phyloP scores from a whole-genome alignment of 2,329 filamentous ascomycete species.

The Akanthomyces lecanii region DNA sequence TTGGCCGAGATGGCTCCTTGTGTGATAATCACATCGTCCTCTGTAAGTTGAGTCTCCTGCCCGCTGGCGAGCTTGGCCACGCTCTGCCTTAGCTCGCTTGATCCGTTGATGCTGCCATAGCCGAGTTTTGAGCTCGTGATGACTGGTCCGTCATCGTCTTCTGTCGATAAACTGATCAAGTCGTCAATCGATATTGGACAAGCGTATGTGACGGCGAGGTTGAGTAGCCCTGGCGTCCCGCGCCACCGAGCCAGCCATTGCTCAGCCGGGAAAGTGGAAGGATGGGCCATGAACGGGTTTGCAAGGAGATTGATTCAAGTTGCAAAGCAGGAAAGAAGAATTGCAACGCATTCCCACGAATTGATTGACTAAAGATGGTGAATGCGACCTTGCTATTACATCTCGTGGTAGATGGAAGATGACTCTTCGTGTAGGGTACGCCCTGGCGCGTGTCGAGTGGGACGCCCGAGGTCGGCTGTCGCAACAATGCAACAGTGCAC shows the following conservation, averaged over 20 bases:
- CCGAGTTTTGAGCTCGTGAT: constrained; percentile 55
- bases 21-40: constrained; percentile 68
- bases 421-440: constrained; percentile 13
- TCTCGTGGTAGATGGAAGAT: neutral
- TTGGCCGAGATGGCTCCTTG: constrained; percentile 83
- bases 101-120: constrained; percentile 71
- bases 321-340: neutral
- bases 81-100: constrained; percentile 56
- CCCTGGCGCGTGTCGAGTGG: neutral
- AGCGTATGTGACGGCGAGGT: constrained; percentile 77
- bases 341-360: neutral
- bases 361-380: neutral
- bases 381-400: neutral
- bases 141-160: constrained; percentile 43
- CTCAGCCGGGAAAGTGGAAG: constrained; percentile 62
- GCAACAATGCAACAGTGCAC: neutral
- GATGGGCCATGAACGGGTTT: constrained; percentile 21
- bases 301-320: neutral
- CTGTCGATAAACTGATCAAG: constrained; percentile 54
- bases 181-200: constrained; percentile 70
- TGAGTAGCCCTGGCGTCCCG: constrained; percentile 52
- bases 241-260: constrained; percentile 63
- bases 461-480: constrained; percentile 6
- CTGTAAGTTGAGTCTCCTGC: constrained; percentile 41
- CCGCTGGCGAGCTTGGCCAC: constrained; percentile 63